phyloP scores from a whole-genome alignment of 148 eudicot species.

The Chenopodium suecicum region DNA sequence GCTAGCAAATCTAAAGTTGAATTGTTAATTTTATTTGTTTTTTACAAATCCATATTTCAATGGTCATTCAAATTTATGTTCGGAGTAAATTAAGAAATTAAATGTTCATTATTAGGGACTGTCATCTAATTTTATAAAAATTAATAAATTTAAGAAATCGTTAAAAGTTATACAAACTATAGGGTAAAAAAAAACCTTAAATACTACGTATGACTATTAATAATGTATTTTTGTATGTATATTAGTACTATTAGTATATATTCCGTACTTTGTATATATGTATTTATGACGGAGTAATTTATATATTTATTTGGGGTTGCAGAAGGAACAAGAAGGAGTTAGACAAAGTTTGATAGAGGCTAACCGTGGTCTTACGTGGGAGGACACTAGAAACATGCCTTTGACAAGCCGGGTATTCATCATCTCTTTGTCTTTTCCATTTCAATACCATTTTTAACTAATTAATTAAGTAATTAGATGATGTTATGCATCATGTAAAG shows the following conservation, averaged over 20 bases:
- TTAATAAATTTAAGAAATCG: too few relatives aligned
- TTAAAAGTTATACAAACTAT: too few relatives aligned
- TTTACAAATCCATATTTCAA: too few relatives aligned
- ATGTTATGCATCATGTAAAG: too few relatives aligned
- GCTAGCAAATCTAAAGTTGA: not conserved
- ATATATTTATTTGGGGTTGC: slow-evolving; percentile 8
- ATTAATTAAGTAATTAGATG: too few relatives aligned
- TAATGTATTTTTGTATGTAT: not conserved
- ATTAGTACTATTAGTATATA: not conserved
- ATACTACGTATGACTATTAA: not conserved
- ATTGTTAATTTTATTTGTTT: not conserved
- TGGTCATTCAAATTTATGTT: too few relatives aligned
- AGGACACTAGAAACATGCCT: slow-evolving; percentile 70
- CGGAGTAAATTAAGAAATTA: too few relatives aligned
- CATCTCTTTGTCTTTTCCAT: not conserved
- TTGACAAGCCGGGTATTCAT: slow-evolving; percentile 61
- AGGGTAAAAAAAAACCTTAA: too few relatives aligned
- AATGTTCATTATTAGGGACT: too few relatives aligned
- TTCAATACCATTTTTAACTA: not conserved
- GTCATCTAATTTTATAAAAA: too few relatives aligned
- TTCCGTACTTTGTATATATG: not conserved
- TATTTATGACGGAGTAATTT: too few relatives aligned
- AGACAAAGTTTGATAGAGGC: slow-evolving; percentile 33
- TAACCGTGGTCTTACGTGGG: slow-evolving; percentile 75
- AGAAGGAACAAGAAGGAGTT: slow-evolving; percentile 77